Conservation (phyloP, 2,329 filamentous ascomycete species). For the Tolypocladium guangdongense region DNA sequence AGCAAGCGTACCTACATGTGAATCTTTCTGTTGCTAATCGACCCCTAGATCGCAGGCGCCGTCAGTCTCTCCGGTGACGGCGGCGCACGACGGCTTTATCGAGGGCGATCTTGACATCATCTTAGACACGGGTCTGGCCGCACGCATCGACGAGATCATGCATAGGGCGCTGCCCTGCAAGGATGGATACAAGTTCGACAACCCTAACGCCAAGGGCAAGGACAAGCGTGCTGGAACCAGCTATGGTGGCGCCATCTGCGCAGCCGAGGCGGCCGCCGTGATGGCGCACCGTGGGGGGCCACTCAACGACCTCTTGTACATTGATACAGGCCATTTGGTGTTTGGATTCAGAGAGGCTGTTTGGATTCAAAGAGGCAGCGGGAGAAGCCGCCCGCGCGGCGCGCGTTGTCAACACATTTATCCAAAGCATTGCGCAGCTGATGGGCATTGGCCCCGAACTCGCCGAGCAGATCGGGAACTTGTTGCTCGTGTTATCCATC, state of each 20-base stretch:
- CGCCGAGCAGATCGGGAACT: background rate
- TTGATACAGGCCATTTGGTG: background rate
- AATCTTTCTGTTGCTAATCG: background rate
- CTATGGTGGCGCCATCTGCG: background rate
- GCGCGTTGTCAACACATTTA: background rate
- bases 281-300: background rate
- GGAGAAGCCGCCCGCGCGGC: background rate
- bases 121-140: background rate
- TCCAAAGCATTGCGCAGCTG: background rate
- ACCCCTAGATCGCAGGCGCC: background rate
- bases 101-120: background rate
- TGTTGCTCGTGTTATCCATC: background rate
- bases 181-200: background rate
- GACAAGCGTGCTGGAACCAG: background rate
- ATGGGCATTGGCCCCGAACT: background rate
- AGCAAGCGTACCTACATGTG: background rate
- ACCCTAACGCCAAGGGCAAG: background rate
- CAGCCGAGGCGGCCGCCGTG: background rate
- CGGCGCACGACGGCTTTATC: background rate
- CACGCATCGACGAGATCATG: background rate
- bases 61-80: background rate
- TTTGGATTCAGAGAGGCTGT: background rate
- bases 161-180: background rate
- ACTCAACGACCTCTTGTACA: background rate
- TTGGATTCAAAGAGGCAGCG: background rate